These are phyloP conservation scores for Tylopilus balloui DNA, from an alignment of 768 basidiomycete species.

Conservation along the genomic window DNA sequence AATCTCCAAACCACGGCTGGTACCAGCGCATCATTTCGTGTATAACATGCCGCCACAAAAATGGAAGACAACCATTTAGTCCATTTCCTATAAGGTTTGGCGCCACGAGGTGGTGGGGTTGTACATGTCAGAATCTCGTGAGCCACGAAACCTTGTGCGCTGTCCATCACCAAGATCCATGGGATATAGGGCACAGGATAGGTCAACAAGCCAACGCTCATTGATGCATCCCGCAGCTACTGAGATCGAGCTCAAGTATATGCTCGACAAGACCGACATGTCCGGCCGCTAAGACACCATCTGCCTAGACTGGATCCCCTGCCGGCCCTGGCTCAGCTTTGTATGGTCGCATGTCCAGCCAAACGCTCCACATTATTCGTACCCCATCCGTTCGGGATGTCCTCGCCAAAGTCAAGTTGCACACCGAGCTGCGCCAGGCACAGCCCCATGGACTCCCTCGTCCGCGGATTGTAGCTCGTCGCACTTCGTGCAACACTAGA, in stretches of 20 bases:
- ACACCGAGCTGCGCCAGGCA: conserved; percentile 32
- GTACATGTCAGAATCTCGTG: neutral
- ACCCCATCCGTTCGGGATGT: neutral
- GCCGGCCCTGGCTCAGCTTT: conserved; percentile 15
- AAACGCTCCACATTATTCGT: neutral
- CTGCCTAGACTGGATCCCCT: neutral
- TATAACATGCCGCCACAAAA: neutral
- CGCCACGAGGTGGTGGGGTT: neutral
- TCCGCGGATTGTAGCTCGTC: conserved; percentile 3
- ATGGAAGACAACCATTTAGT: neutral
- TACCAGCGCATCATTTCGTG: neutral
- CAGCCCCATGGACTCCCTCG: conserved; percentile 22
- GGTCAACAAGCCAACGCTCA: too few species aligned
- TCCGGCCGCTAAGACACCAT: neutral
- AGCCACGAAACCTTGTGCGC: neutral
- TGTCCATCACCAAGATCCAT: neutral
- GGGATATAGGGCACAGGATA: neutral
- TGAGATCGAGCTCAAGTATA: neutral
- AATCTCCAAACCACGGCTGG: too few species aligned
- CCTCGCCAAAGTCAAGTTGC: conserved; percentile 20
- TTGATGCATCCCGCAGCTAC: neutral
- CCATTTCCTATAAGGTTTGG: neutral
- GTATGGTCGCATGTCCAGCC: neutral
- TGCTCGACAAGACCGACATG: neutral
- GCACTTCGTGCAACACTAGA: conserved; percentile 1